Base-by-base conservation (phyloP, 2,329 filamentous ascomycete genomes). In the Claviceps quebecensis region DNA sequence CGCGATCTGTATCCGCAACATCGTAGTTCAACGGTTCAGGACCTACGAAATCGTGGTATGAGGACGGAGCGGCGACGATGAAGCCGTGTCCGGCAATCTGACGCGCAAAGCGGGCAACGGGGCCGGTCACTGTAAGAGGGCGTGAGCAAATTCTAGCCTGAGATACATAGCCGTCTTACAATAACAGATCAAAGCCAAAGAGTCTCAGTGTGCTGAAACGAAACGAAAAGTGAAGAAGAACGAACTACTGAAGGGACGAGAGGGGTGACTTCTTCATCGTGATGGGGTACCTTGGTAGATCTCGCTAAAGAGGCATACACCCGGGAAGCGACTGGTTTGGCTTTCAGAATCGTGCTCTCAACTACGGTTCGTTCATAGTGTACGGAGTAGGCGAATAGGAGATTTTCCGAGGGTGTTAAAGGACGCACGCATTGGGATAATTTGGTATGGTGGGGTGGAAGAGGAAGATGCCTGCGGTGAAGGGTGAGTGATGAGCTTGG, bases 51-150 rank as follows among this genome's bases (percentile, higher is more conserved):
- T 96, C 90, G 65, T 96, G 90, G 69, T 95, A 96, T 36, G 84
- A 90, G 38, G 86, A 93, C 0, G 89, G 88, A 0, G 89, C 89
- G 9, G 86, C 90, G 57, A 91, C 89, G 58, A 96, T 94, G 72
- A 94, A 96, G 61, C 90, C 91, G 57, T 95, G 87, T 2, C 87
- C 86, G 40, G 88, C 87, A 60, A 96, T 95, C 66, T 95, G 89
- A 54, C 90, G 82, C 49, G 87, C 88, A 62, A 96, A 95, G 50
- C 91, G 83, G 54, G 84, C 78, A 26, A 96, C 90, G 1, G 90
- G 90, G 1, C 90, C 90, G 53, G 90, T 95, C 17, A 96, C 90
- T 90, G 56, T 43, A 39, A 40, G 37, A 5, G n/a, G 26, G 29
- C 17, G n/a, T 29, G 16, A 45, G 44, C 9, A 34, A 4, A 34